A percentile compares a stretch with the other conserved stretches of the same genome.
Evolutionary conservation across 805 yeast species (phyloP).

Genomic region (Candida orba): DNA sequence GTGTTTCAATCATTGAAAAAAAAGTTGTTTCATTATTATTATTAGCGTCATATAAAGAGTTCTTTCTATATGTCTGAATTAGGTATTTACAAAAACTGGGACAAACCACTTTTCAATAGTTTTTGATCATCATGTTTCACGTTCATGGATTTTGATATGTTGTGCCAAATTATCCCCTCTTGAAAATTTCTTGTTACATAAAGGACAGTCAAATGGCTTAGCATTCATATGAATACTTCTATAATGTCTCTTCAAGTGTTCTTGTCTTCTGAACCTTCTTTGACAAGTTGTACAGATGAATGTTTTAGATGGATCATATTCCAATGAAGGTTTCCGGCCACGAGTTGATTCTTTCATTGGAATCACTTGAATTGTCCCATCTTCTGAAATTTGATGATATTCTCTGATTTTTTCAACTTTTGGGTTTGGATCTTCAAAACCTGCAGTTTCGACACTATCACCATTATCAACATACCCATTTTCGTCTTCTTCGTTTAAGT

Average conservation of each 20-base stretch:
- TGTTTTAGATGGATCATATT: conserved; percentile 48
- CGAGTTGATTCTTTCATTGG: conserved; percentile 35
- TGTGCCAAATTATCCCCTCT: conserved; percentile 61
- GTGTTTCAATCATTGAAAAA: neutral
- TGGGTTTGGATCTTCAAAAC: neutral
- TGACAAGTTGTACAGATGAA: conserved; percentile 59
- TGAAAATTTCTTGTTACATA: conserved; percentile 59
- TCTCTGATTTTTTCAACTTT: conserved; percentile 4
- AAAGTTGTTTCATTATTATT: neutral
- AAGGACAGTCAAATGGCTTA: conserved; percentile 58
- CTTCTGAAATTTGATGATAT: conserved; percentile 8
- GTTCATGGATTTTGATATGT: conserved; percentile 51
- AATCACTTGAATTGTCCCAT: conserved; percentile 7
- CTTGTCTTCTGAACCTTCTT: conserved; percentile 66
- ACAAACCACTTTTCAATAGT: too few species aligned
- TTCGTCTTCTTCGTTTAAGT: neutral
- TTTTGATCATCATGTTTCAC: neutral
- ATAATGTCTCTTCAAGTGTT: conserved; percentile 68
- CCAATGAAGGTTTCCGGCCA: conserved; percentile 59
- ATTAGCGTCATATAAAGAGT: neutral
- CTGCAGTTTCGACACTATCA: neutral
- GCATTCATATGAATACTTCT: conserved; percentile 67
- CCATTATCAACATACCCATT: neutral
- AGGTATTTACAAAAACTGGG: too few species aligned
- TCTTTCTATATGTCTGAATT: neutral